Base-by-base conservation (phyloP, 2,329 filamentous ascomycete genomes). In the Aspergillus sp. region DNA sequence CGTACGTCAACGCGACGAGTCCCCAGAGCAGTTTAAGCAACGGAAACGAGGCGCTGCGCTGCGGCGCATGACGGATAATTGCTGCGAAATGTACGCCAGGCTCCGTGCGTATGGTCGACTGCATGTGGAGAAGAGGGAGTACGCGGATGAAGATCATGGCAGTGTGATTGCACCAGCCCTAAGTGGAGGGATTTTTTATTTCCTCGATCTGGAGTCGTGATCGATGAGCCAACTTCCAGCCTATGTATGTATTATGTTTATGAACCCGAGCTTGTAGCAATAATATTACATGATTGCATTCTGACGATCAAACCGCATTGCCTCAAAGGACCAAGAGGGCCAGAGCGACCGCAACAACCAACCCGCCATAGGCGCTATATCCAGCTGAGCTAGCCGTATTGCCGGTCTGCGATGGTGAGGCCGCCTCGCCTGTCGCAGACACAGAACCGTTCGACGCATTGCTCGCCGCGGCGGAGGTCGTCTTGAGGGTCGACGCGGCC, bases 121-220 rank as follows among this genome's bases (percentile, higher is more conserved):
- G 13, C 24, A 53, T 3, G 26, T 68, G 2, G 47, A 58, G 4
- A 49, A 49, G 2, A 60, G 53, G 5, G 58, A 57, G 9, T 69
- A 68, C 38, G 45, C 60, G 20, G 62, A 61, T 30, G 66, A 71
- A 47, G 67, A 71, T 49, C 68, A 71, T 50, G 59, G 64, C 2
- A 69, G 63, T 36, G 62, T 70, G 2, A 63, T 68, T 38, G 57
- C 62, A 9, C 62, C 62, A 13, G 64, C 62, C 0, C 16, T 70
- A 9, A 68, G 57, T 55, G 61, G 63, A 26, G 60, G 43, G 9
- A 54, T 60, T 14, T 49, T 53, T n/a, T 51, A 51, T 44, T 60
- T 58, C 38, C 40, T 59, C n/a, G 54, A 61, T 13, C 26, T 43
- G 7, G 49, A 51, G 26, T 42, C 22, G 9, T 42, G 40, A 42